Evolutionary conservation across 2,329 filamentous ascomycete species (phyloP).

Genomic region (Alternaria arborescens): DNA sequence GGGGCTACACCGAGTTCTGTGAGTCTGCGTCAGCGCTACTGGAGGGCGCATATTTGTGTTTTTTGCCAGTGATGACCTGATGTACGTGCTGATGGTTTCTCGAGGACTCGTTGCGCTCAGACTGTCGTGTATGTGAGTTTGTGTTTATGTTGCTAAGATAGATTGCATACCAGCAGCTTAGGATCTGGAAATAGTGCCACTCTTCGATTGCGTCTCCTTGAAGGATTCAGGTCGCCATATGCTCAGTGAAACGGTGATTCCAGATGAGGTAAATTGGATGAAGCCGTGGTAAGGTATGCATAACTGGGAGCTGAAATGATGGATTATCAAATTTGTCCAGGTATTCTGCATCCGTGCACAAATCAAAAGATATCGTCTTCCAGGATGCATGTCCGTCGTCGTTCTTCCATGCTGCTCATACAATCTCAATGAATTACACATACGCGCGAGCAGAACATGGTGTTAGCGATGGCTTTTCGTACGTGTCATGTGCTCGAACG

Average conservation of each 20-base stretch:
- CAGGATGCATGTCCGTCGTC: neutral
- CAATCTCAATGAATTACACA: neutral
- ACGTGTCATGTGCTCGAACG: neutral
- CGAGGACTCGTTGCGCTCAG: neutral
- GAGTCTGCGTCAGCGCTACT: neutral
- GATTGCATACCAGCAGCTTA: neutral
- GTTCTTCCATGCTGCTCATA: neutral
- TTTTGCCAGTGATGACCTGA: neutral
- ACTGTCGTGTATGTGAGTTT: neutral
- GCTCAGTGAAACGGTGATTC: neutral
- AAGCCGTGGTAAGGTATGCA: neutral
- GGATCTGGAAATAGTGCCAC: neutral
- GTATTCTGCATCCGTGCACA: neutral
- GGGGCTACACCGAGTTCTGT: neutral
- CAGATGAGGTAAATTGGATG: neutral
- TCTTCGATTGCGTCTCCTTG: neutral
- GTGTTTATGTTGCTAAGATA: neutral
- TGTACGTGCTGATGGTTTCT: neutral
- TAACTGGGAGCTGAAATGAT: too few species aligned
- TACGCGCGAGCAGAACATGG: neutral
- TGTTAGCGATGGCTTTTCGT: neutral
- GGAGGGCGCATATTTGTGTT: neutral
- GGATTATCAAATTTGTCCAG: too few species aligned
- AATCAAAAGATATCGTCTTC: neutral
- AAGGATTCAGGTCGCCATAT: neutral